Percentiles rank a stretch among this genome's conserved stretches.
Conservation (phyloP, 2,329 filamentous ascomycete species). For the Bipolaris zeicola region DNA sequence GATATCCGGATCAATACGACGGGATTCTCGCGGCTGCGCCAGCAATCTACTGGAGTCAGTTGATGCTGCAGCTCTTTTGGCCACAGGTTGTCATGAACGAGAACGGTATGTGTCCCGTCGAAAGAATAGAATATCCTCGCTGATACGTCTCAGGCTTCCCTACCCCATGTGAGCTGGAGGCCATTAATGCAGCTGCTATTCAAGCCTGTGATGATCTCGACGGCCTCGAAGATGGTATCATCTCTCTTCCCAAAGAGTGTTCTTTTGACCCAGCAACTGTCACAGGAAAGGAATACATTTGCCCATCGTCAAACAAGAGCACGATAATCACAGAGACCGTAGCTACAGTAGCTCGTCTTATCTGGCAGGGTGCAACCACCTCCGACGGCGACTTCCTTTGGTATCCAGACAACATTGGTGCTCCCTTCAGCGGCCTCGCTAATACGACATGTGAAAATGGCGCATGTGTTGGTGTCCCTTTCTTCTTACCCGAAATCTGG, state of each 20-base stretch:
- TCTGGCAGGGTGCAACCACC: conserved; percentile 20
- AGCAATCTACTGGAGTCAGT: conserved; percentile 24
- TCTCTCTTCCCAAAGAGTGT: conserved; percentile 28
- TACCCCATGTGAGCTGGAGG: conserved; percentile 29
- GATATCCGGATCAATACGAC: conserved; percentile 35
- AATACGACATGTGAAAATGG: conserved; percentile 16
- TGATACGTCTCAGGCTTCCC: conserved; percentile 8
- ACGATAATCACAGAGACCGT: conserved; percentile 12
- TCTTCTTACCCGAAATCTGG: conserved; percentile 16
- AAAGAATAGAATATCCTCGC: background rate
- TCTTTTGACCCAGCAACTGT: conserved; percentile 24
- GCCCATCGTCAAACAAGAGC: conserved; percentile 10
- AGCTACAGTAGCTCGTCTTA: conserved; percentile 17
- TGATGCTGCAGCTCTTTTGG: conserved; percentile 28
- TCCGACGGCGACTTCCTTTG: conserved; percentile 20
- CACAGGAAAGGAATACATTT: conserved; percentile 19
- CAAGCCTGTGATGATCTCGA: conserved; percentile 35
- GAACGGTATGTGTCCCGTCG: conserved; percentile 8
- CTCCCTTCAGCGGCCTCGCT: conserved; percentile 11
- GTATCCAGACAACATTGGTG: conserved; percentile 17
- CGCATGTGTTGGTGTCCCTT: conserved; percentile 16
- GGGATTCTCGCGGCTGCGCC: conserved; percentile 41
- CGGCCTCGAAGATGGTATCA: conserved; percentile 40
- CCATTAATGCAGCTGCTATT: conserved; percentile 19
- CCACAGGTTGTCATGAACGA: conserved; percentile 36